Evolutionary conservation across 2,329 filamentous ascomycete species (phyloP), one percentile per base, ranked within the genome.

Genomic region (Sarocladium kiliense): DNA sequence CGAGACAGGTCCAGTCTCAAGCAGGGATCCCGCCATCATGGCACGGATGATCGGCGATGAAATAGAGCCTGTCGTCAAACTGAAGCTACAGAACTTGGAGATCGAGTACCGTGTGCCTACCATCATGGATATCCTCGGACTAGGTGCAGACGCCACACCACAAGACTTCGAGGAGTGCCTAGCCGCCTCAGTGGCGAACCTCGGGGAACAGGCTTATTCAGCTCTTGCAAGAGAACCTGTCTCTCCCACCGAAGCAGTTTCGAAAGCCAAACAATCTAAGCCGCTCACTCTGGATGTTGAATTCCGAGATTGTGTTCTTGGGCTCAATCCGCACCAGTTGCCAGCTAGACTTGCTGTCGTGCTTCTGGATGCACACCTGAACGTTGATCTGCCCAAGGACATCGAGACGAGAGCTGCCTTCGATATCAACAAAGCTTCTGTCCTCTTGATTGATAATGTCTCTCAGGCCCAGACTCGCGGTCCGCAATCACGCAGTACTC

Each of bases 1-100:
- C 21, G 59, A 59, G 2, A 61, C 60, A 39, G 61, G 27, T 18
- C 34, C 36, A 4, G 57, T 60, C 19, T 56, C 64, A 19, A 59
- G 58, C 2, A 62, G 59, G 39, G 61, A 49, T 3, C 71, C 73
- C 1, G 89, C 92, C 60, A 68, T 97, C 54, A 96, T 96, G 86
- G 83, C 89, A 57, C 83, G 94, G 51, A 88, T 96, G 73, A 89
- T 99, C 60, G 91, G 91, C 0, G 92, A 97, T 66, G 93, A 97
- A 66, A 89, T 95, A 72, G 93, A 97, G 60, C 93, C 95, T 0
- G 85, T 90, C 6, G 77, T 97, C 61, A 96, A 95, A 67, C 69
- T 97, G 56, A 95, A 96, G 66, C 73, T 97, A 41, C 89, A 88
- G 69, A 91, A 96, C 58, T 62, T 96, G 3, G 87, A 85, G 57